These are phyloP conservation scores for Soucietia sequanensis DNA, from an alignment of 805 yeast genomes.

Conservation along the genomic window DNA sequence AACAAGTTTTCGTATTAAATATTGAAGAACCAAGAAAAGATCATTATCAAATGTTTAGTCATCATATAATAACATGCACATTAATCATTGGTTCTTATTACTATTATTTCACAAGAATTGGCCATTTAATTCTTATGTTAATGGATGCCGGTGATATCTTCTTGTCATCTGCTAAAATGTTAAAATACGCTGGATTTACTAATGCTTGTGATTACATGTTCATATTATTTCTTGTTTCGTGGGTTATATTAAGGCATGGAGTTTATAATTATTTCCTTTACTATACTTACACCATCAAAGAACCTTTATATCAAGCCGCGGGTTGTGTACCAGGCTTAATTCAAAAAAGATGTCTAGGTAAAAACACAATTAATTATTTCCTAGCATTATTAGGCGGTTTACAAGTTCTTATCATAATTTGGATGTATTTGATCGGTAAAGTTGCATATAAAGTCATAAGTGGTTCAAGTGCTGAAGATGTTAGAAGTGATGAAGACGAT, in stretches of 20 bases:
- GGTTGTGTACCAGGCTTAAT: constrained; percentile 36
- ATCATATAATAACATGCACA: constrained; percentile 76
- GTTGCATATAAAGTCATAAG: constrained; percentile 68
- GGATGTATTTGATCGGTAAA: constrained; percentile 73
- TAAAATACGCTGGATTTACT: constrained; percentile 67
- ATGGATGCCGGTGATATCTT: constrained; percentile 85
- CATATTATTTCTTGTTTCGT: constrained; percentile 58
- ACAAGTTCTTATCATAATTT: constrained; percentile 62
- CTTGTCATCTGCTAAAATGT: constrained; percentile 69
- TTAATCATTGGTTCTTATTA: constrained; percentile 71
- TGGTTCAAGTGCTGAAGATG: constrained; percentile 82
- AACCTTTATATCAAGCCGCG: constrained; percentile 42
- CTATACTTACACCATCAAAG: constrained; percentile 43
- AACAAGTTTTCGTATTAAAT: constrained; percentile 73
- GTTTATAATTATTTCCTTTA: constrained; percentile 65
- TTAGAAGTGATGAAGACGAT: constrained; percentile 79
- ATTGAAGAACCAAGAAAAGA: constrained; percentile 81
- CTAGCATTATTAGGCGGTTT: constrained; percentile 58
- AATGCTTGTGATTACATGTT: constrained; percentile 68
- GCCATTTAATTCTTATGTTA: constrained; percentile 70
- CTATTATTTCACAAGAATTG: constrained; percentile 71
- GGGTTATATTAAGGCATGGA: constrained; percentile 76
- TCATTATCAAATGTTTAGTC: constrained; percentile 81
- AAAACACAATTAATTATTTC: constrained; percentile 45
- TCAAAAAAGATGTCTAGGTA: constrained; percentile 52